Evolutionary conservation across 1,284 basidiomycete species (phyloP), one percentile per base, ranked within the genome.

Genomic region (Ustilago trichophora): DNA sequence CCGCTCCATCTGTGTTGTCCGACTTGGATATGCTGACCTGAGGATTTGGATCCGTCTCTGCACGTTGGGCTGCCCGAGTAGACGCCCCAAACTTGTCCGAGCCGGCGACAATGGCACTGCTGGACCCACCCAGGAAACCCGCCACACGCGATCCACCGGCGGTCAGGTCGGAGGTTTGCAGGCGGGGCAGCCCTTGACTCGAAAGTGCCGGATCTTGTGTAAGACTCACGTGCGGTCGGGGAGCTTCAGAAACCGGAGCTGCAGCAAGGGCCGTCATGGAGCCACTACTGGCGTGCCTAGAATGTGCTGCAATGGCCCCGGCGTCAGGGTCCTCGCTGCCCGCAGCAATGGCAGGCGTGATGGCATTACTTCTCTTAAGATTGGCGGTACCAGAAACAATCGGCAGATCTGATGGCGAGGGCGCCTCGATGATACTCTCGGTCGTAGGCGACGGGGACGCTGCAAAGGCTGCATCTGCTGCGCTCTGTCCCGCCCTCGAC

Each of bases 281-380:
- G 15, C 41, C 40, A n/a, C 34, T 40, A 24, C 45, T 49, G 19
- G 34, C 26, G 27, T 37, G 31, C 19, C 50, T 49, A 4, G 31
- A 31, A n/a, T 53, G 37, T 13, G 37, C 26, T 8, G 24, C 29
- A 16, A 26, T 47, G 12, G 22, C 21, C 2, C 22, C 29, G 31
- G 34, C 27, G 32, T 45, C 36, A 0, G 50, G 15, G 6, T 36
- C 33, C 16, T 56, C 59, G 36, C 34, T 46, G 16, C 22, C 48
- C 10, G 22, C 49, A 11, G 37, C 51, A 7, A 34, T 47, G 6
- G 54, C 59, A 5, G 66, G 56, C 35, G 50, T 59, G 48, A 72
- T 64, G 13, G 70, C 70, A 32, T 72, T 72, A 49, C 59, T 72
- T 13, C 70, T 36, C 34, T 65, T 72, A 37, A 72, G 38, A 34